phyloP scores from a whole-genome alignment of 805 yeast genomes.

The Barnettozyma siamensis region DNA sequence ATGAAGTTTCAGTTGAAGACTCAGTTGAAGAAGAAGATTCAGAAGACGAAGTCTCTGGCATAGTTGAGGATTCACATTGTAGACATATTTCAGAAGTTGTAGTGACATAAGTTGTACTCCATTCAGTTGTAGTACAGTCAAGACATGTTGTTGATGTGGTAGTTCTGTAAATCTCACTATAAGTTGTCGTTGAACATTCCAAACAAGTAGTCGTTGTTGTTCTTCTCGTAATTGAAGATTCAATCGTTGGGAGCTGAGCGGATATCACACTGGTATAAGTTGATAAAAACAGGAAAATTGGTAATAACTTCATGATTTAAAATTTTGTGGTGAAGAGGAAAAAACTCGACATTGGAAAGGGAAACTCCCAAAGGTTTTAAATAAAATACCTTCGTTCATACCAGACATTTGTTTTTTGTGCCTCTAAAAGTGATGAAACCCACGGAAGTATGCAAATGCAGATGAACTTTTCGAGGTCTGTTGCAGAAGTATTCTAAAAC shows the following conservation, averaged over 20 bases:
- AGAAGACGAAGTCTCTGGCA: constrained; percentile 1
- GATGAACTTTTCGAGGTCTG: background rate
- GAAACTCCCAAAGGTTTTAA: too few species aligned
- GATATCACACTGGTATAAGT: background rate
- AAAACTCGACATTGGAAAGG: too few species aligned
- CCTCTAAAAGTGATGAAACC: background rate
- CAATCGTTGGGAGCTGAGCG: background rate
- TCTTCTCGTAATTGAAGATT: background rate
- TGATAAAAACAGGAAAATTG: background rate
- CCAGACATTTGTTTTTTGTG: background rate
- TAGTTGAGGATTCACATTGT: background rate
- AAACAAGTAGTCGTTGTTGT: background rate
- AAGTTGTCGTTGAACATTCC: background rate
- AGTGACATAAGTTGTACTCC: background rate
- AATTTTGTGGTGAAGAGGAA: too few species aligned
- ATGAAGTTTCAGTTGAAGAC: background rate
- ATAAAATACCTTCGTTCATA: too few species aligned
- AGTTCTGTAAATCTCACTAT: background rate
- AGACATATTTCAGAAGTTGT: background rate
- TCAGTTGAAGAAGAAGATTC: constrained; percentile 2
- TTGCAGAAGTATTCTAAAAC: background rate
- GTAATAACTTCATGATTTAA: background rate
- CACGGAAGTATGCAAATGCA: background rate
- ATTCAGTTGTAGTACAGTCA: background rate
- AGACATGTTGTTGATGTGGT: background rate